Conservation (phyloP, 1,139 yeast species). For the Blastobotrys serpentis region DNA sequence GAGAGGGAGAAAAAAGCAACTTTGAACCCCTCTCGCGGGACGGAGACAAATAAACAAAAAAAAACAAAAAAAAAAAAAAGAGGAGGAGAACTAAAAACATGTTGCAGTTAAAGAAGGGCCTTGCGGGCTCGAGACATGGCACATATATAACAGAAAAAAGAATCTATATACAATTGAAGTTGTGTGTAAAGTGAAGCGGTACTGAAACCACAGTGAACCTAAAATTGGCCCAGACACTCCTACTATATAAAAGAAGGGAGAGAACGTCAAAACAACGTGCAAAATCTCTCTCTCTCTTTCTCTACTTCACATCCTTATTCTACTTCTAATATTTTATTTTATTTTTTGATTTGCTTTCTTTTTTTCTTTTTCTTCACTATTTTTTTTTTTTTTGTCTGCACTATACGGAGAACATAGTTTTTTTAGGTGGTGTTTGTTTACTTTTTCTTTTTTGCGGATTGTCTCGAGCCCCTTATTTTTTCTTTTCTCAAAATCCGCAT, state of each 20-base stretch:
- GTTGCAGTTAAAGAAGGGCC: not conserved
- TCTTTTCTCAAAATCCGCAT: constrained; percentile 3
- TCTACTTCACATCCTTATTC: not conserved
- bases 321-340: not conserved
- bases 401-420: not conserved
- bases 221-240: too few relatives aligned
- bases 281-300: constrained; percentile 2
- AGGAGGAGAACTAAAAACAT: not conserved
- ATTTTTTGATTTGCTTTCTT: not conserved
- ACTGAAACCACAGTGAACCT: not conserved
- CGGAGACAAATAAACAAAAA: not conserved
- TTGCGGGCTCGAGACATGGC: not conserved
- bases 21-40: not conserved
- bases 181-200: not conserved
- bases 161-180: constrained; percentile 1
- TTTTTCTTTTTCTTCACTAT: not conserved
- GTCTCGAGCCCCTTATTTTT: constrained; percentile 2
- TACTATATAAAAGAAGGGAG: not conserved
- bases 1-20: not conserved
- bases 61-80: not conserved
- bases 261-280: not conserved
- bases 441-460: constrained; percentile 2
- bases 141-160: too few relatives aligned
- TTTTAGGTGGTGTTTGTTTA: not conserved
- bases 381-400: not conserved